These are phyloP conservation scores for Microthlaspi erraticum DNA, from an alignment of 345 rosid genomes.

Conservation along the genomic window DNA sequence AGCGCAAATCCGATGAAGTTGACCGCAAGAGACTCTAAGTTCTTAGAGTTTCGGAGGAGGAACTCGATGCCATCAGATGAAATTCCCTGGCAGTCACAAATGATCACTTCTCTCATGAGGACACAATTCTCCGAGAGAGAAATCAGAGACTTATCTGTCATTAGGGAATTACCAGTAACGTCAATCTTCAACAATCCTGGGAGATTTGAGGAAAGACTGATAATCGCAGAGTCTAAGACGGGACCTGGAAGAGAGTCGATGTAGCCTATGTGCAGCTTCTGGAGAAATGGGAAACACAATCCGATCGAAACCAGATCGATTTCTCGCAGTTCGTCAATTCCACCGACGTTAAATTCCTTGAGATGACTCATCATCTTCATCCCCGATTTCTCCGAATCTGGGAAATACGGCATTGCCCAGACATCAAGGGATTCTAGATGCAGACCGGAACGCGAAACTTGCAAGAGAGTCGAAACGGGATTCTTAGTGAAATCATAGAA, in stretches of 20 bases:
- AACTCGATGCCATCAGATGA: slow-evolving; percentile 56
- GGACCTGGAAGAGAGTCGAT: slow-evolving; percentile 38
- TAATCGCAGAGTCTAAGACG: slow-evolving; percentile 62
- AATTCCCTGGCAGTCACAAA: slow-evolving; percentile 64
- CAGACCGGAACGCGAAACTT: slow-evolving; percentile 50
- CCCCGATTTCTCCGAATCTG: slow-evolving; percentile 36
- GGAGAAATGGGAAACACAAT: slow-evolving; percentile 54
- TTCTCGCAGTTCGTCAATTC: slow-evolving; percentile 41
- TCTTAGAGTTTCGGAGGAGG: slow-evolving; percentile 43
- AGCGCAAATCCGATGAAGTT: slow-evolving; percentile 52
- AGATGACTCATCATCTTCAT: slow-evolving; percentile 43
- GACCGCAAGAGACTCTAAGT: slow-evolving; percentile 52
- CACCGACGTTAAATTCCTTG: slow-evolving; percentile 57
- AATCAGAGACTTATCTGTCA: slow-evolving; percentile 61
- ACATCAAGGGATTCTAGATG: slow-evolving; percentile 58
- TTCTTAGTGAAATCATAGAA: slow-evolving; percentile 40
- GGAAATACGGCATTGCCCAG: slow-evolving; percentile 47
- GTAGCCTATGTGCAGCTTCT: slow-evolving; percentile 68
- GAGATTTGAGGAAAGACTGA: slow-evolving; percentile 57
- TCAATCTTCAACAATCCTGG: slow-evolving; percentile 52
- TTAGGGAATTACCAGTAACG: slow-evolving; percentile 69
- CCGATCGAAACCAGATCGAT: slow-evolving; percentile 55
- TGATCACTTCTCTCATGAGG: slow-evolving; percentile 51
- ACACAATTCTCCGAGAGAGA: slow-evolving; percentile 52
- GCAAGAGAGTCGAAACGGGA: slow-evolving; percentile 44